Evolutionary conservation across 345 rosid genomes (phyloP).

Genomic region (Populus simonii): DNA sequence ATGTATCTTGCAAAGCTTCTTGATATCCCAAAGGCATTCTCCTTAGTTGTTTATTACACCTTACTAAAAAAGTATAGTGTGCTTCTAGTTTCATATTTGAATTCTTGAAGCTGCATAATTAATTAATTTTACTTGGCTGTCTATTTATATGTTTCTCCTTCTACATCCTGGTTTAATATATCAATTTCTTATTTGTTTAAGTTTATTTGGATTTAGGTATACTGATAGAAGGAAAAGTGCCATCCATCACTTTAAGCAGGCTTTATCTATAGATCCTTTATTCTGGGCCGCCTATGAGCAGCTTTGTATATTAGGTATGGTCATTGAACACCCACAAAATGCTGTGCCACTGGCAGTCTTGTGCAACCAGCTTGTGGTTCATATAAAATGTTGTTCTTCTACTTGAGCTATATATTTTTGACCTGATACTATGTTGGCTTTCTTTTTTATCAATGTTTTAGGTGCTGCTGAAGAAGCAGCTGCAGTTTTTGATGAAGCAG

Average conservation of each 20-base stretch:
- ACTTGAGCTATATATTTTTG: background rate
- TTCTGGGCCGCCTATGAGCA: slow-evolving; percentile 96
- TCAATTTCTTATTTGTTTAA: slow-evolving; percentile 13
- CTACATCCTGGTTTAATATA: slow-evolving; percentile 4
- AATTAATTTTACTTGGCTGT: background rate
- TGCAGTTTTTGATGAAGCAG: slow-evolving; percentile 84
- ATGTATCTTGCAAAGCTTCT: background rate
- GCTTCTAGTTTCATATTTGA: background rate
- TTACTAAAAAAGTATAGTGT: background rate
- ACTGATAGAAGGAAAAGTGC: slow-evolving; percentile 89
- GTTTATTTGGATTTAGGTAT: slow-evolving; percentile 51
- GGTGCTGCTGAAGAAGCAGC: slow-evolving; percentile 94
- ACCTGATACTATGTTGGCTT: background rate
- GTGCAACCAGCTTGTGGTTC: background rate
- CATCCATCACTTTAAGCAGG: slow-evolving; percentile 70
- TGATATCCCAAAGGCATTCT: background rate
- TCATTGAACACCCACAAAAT: background rate
- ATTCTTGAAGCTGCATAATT: background rate
- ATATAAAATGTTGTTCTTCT: background rate
- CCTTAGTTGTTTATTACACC: background rate
- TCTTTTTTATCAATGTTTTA: slow-evolving; percentile 19
- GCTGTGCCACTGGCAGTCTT: slow-evolving; percentile 4
- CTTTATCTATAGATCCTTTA: slow-evolving; percentile 84
- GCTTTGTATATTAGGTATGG: slow-evolving; percentile 79
- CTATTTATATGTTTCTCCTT: background rate